Base-by-base conservation (phyloP, 164 flowering plant species). In the Stephania cephalantha region DNA sequence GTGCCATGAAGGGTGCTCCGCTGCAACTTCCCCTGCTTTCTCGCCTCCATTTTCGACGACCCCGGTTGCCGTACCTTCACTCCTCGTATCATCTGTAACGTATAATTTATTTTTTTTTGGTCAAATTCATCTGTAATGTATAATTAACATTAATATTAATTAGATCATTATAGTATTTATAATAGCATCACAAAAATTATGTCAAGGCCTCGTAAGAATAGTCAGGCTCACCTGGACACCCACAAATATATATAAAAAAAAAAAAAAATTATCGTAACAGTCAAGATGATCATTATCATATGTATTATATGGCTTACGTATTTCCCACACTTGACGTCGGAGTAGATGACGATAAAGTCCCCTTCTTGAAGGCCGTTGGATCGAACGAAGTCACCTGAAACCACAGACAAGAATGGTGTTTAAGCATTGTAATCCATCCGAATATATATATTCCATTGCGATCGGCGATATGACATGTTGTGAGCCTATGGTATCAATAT, bases 351-450 rank as follows among this genome's bases (percentile, higher is more conserved):
- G 46, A 96, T 94, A 87, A 94, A 96, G 76, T 96, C 98, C 30
- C 98, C 99, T 78, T 96, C 99, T 74, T 90, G 97, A 31, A 96
- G 97, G 35, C 94, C 99, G 83, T 96, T 96, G 1, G 92, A 84
- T 74, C 89, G 87, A 74, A 96, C 97, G 78, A 96, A 96, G 75
- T 96, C 97, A 10, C 98, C 99, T 95, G 88, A 68, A 85, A 64
- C 68, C 30, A 65, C n/a, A 31, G 2, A 74, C 69, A 71, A 15
- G 55, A 50, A 50, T 2, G 12, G 55, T 50, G 55, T 35, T 35
- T 35, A 35, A 35, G 42, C 42, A 4, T 35, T 35, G 42, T 35
- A 35, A 4, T 35, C 42, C 42, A 4, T 35, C 42, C 42, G 42
- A 2, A 35, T 35, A 35, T 35, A 35, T 35, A 35, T 35, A 35